Conservation (phyloP, 352 stramenopile species). For the Phytophthora constricta region DNA sequence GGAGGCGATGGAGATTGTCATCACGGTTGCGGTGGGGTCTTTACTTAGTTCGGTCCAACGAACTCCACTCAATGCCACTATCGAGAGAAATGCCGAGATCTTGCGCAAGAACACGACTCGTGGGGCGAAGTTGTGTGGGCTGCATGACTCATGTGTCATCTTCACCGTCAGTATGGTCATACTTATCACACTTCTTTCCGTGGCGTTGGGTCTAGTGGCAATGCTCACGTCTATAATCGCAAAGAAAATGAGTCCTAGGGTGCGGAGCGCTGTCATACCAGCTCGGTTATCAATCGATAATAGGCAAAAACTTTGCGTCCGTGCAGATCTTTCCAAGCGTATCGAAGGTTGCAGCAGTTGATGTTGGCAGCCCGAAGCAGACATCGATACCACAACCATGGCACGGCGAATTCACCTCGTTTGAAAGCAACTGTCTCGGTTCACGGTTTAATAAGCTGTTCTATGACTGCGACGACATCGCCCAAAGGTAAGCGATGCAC, state of each 20-base stretch:
- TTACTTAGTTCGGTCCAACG: too few relatives aligned
- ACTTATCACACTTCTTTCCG: background rate
- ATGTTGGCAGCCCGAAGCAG: background rate
- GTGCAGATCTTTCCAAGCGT: background rate
- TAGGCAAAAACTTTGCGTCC: too few relatives aligned
- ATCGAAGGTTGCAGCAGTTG: background rate
- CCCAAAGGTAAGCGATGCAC: background rate
- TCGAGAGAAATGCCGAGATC: background rate
- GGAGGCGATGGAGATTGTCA: background rate
- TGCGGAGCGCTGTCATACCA: background rate
- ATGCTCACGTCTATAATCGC: background rate
- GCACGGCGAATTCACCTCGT: background rate
- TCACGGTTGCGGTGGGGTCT: background rate
- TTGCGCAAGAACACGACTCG: background rate
- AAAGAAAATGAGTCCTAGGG: background rate
- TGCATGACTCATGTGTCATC: background rate
- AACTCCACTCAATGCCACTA: background rate
- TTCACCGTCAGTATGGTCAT: background rate
- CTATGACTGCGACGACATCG: background rate
- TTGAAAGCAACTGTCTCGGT: background rate
- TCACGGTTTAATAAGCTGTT: background rate
- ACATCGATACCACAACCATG: background rate
- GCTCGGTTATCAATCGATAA: background rate
- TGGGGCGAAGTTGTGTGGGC: background rate
- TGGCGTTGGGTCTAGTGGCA: background rate